Conservation (phyloP, 2,329 filamentous ascomycete species). For the Fusarium tanahbumbuense region DNA sequence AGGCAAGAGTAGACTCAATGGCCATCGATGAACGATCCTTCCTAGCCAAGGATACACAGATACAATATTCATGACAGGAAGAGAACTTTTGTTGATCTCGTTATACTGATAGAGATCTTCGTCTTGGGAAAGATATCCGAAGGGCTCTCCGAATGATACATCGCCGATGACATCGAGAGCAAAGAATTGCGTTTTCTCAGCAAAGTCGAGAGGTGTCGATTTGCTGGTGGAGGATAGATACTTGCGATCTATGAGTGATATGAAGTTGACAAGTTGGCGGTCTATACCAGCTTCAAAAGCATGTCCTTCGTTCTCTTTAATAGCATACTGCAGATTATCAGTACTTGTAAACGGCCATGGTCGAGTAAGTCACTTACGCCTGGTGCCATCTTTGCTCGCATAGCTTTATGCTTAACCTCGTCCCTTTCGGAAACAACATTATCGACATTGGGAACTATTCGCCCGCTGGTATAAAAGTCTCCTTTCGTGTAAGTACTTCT, state of each 20-base stretch:
- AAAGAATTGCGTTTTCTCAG: conserved; percentile 61
- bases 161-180: conserved; percentile 65
- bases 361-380: conserved; percentile 51
- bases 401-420: conserved; percentile 58
- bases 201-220: conserved; percentile 55
- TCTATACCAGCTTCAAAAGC: conserved; percentile 56
- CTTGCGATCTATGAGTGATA: conserved; percentile 59
- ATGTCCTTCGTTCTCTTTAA: conserved; percentile 60
- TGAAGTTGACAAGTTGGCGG: conserved; percentile 53
- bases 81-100: conserved; percentile 46
- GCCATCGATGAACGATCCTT: conserved; percentile 52
- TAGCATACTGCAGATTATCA: conserved; percentile 57
- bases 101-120: background rate
- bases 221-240: conserved; percentile 53
- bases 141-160: conserved; percentile 61
- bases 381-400: conserved; percentile 58
- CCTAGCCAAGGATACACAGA: conserved; percentile 54
- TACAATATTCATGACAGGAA: conserved; percentile 53
- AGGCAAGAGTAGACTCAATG: conserved; percentile 51
- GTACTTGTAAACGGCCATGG: background rate
- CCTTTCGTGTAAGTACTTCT: conserved; percentile 54
- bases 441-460: conserved; percentile 65
- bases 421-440: conserved; percentile 65
- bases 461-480: conserved; percentile 57
- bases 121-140: conserved; percentile 58